Base-by-base conservation (phyloP, 2,329 filamentous ascomycete species). In the Fusarium sp. region DNA sequence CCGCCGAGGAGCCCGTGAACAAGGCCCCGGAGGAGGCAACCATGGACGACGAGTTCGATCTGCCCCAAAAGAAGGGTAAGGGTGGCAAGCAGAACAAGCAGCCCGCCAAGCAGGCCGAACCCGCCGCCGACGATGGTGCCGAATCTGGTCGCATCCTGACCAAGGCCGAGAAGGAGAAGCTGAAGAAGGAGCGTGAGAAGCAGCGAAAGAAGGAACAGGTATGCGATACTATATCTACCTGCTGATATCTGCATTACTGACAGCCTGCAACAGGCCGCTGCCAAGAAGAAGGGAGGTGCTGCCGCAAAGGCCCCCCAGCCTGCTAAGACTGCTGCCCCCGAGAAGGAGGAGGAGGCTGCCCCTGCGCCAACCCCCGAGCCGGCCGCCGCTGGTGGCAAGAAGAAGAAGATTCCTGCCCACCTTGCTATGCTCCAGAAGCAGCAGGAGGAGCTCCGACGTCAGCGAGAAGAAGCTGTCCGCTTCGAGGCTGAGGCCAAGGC, bases 181-280 rank as follows among this genome's bases (percentile, higher is more conserved):
- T 96, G 80, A 98, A 96, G 89, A 99, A 98, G 86, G 96, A 99
- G 86, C 92, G 94, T 70, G 96, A 99, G 87, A 99, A 99, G 91
- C 94, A 96, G 85, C 90, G 95, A 76, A 99, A 99, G 87, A 99
- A 95, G 91, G 96, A 99, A 84, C 93, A 98, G 90, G 94, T 96
- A 77, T 53, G 78, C 64, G 10, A 24, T 29, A 24, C 24, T 24
- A 20, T 6, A 33, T 57, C 27, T 17, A 31, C 24, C 62, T 14
- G 20, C 29, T 38, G 10, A 44, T 53, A 40, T 42, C 17, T 24
- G 29, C 22, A 29, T 51, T 67, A 60, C 66, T 77, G 40, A 79
- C 57, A 42, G 40, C 11, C 16, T 51, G 38, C 57, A 29, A 33
- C 69, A 83, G 92, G 94, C 71, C 29, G 71, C 94, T 74, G 91